Evolutionary conservation across 2,329 filamentous ascomycete genomes (phyloP).

Genomic region (Alternaria sp.): DNA sequence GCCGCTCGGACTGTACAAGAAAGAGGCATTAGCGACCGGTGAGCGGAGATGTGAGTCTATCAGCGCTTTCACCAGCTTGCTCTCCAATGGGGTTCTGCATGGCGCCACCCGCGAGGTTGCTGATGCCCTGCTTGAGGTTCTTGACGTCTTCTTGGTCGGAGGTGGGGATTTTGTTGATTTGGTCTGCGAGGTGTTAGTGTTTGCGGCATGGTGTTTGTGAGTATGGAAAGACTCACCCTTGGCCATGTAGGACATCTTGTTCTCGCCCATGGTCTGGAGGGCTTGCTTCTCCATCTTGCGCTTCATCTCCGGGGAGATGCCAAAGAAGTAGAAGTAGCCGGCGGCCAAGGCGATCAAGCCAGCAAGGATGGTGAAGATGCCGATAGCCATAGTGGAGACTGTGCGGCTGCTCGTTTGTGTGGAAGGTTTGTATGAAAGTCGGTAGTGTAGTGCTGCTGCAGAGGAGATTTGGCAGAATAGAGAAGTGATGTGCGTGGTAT

Average conservation of each 20-base stretch:
- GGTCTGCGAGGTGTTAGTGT: slow-evolving; percentile 36
- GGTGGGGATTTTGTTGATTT: slow-evolving; percentile 48
- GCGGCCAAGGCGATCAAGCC: slow-evolving; percentile 39
- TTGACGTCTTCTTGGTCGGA: slow-evolving; percentile 49
- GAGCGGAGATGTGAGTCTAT: slow-evolving; percentile 43
- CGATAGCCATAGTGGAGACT: slow-evolving; percentile 31
- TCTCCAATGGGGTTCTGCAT: slow-evolving; percentile 48
- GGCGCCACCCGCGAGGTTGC: slow-evolving; percentile 43
- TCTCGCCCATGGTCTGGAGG: slow-evolving; percentile 60
- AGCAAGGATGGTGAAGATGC: slow-evolving; percentile 41
- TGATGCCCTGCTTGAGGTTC: slow-evolving; percentile 45
- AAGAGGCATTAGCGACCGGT: slow-evolving; percentile 45
- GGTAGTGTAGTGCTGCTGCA: not conserved
- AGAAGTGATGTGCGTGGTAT: slow-evolving; percentile 5
- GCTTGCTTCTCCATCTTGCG: slow-evolving; percentile 55
- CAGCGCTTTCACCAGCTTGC: slow-evolving; percentile 44
- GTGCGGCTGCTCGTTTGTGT: not conserved
- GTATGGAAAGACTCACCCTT: slow-evolving; percentile 37
- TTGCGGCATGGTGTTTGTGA: not conserved
- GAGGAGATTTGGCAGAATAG: slow-evolving; percentile 5
- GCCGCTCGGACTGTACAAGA: slow-evolving; percentile 29
- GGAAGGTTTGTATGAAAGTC: slow-evolving; percentile 1
- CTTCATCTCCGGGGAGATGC: slow-evolving; percentile 56
- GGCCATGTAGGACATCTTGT: slow-evolving; percentile 54
- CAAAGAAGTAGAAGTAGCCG: slow-evolving; percentile 56